Evolutionary conservation across 768 basidiomycete genomes (phyloP).

Genomic region (Agaricus subrufescens): DNA sequence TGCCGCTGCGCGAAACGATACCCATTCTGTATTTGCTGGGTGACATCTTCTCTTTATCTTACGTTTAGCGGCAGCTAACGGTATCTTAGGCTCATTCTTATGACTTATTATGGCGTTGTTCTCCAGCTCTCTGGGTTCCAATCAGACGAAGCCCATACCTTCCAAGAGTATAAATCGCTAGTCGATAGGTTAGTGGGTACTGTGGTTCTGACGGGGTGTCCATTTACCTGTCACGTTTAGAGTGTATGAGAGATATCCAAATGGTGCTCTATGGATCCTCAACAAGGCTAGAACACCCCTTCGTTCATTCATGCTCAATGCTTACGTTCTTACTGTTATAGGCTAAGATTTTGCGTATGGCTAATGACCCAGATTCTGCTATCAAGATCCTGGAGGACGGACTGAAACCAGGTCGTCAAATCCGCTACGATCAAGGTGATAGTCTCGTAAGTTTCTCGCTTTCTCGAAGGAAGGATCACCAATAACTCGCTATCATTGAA

Average conservation of each 20-base stretch:
- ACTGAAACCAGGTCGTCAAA: conserved; percentile 44
- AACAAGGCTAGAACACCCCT: conserved; percentile 44
- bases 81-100: conserved; percentile 55
- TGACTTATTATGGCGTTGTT: conserved; percentile 76
- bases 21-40: conserved; percentile 77
- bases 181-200: conserved; percentile 50
- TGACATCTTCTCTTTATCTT: conserved; percentile 24
- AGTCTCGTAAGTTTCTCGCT: conserved; percentile 45
- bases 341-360: conserved; percentile 78
- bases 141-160: conserved; percentile 61
- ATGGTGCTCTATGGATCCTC: conserved; percentile 69
- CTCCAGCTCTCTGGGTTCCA: conserved; percentile 71
- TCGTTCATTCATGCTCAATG: too few relatives aligned
- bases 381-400: conserved; percentile 59
- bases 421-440: conserved; percentile 68
- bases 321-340: conserved; percentile 16
- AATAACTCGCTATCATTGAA: neutral
- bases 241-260: conserved; percentile 53
- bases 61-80: neutral
- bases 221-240: conserved; percentile 23
- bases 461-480: neutral
- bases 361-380: conserved; percentile 56
- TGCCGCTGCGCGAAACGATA: conserved; percentile 60
- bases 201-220: neutral
- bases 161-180: conserved; percentile 59